Evolutionary conservation across 1,284 basidiomycete species (phyloP).

Genomic region (Puccinia hordei): DNA sequence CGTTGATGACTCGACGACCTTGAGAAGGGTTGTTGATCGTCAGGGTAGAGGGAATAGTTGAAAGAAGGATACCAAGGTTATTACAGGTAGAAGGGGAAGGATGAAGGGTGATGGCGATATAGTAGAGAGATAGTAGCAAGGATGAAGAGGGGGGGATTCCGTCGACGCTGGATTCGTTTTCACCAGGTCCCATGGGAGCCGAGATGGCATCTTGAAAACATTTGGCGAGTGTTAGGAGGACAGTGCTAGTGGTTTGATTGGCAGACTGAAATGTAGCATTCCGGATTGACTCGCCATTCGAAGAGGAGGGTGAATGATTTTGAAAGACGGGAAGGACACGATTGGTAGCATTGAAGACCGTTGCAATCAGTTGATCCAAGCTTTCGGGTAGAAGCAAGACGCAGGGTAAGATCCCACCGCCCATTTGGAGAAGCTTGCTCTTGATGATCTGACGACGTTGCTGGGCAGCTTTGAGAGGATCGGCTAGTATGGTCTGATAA

Average conservation of each 20-base stretch:
- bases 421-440: constrained; percentile 58
- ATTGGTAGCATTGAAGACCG: constrained; percentile 60
- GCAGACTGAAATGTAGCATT: constrained; percentile 55
- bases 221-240: constrained; percentile 67
- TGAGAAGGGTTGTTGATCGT: constrained; percentile 57
- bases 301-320: constrained; percentile 54
- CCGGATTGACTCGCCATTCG: constrained; percentile 56
- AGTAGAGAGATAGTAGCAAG: constrained; percentile 66
- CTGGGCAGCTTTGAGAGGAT: constrained; percentile 60
- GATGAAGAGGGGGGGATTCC: constrained; percentile 63
- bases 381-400: constrained; percentile 64
- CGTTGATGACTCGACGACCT: constrained; percentile 56
- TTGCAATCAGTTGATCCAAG: constrained; percentile 59
- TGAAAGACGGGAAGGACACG: constrained; percentile 51
- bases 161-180: constrained; percentile 53
- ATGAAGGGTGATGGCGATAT: constrained; percentile 65
- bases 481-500: constrained; percentile 43
- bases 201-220: constrained; percentile 63
- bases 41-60: constrained; percentile 61
- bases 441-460: constrained; percentile 59
- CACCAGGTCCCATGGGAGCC: constrained; percentile 54
- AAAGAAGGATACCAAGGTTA: constrained; percentile 68
- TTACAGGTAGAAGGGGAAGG: constrained; percentile 67
- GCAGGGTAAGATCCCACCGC: constrained; percentile 62
- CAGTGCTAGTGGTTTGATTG: constrained; percentile 63